Conservation (phyloP, 164 flowering plant genomes). For the Magnolia sinica region DNA sequence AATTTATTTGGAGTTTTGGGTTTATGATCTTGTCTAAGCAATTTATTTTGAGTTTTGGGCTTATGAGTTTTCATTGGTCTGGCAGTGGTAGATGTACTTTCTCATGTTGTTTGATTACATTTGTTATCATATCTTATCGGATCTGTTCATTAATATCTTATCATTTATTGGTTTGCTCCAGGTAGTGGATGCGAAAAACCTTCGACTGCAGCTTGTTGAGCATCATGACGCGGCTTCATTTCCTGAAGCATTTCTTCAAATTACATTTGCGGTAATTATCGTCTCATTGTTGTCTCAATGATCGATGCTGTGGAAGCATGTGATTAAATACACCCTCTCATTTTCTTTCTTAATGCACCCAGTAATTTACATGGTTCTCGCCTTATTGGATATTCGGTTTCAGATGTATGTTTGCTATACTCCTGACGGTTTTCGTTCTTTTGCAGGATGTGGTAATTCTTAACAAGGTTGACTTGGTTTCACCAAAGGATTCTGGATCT, state of each 20-base stretch:
- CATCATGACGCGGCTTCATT: slow-evolving; percentile 57
- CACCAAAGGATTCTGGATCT: slow-evolving; percentile 43
- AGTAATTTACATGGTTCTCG: background rate
- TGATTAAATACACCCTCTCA: background rate
- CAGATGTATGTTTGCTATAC: background rate
- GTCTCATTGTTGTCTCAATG: background rate
- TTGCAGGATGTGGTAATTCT: slow-evolving; percentile 85
- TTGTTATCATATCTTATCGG: background rate
- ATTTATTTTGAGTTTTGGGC: background rate
- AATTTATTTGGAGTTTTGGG: no score
- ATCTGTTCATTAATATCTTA: background rate
- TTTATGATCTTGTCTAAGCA: background rate
- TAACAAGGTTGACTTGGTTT: slow-evolving; percentile 90
- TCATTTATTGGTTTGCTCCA: slow-evolving; percentile 15
- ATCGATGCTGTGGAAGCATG: slow-evolving; percentile 5
- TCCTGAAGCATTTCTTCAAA: slow-evolving; percentile 87
- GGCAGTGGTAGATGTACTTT: no score
- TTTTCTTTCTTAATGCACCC: background rate
- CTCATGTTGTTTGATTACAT: background rate
- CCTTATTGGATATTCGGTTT: background rate
- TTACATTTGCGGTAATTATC: slow-evolving; percentile 82
- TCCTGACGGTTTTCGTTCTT: slow-evolving; percentile 2
- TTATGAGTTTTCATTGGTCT: no score
- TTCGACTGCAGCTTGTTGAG: slow-evolving; percentile 56
- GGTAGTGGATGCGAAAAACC: slow-evolving; percentile 97